A percentile compares a stretch with the other conserved stretches of the same genome.
Evolutionary conservation across 75 land plant species (phyloP).

Genomic region (Cryptomeria japonica): DNA sequence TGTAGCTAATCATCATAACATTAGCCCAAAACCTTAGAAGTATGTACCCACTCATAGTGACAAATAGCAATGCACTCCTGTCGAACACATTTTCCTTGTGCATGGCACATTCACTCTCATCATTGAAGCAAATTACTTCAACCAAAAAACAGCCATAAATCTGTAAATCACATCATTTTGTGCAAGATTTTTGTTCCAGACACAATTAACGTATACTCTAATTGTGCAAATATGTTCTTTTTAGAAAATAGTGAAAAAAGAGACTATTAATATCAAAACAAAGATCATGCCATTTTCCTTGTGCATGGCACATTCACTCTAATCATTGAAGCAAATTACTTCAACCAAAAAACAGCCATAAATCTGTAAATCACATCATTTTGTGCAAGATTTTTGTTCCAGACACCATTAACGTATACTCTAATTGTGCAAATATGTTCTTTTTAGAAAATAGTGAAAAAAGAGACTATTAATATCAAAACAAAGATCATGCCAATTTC

Average conservation of each 20-base stretch:
- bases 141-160: background rate
- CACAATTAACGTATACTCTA: background rate
- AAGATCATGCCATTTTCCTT: no score
- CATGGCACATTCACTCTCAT: background rate
- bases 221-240: no score
- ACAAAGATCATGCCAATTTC: no score
- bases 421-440: background rate
- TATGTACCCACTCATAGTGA: background rate
- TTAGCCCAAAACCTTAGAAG: background rate
- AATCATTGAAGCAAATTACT: background rate
- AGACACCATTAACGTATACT: background rate
- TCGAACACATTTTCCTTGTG: background rate
- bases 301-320: background rate
- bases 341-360: background rate
- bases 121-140: background rate
- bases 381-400: background rate
- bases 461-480: no score
- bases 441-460: no score
- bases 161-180: background rate
- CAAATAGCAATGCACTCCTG: background rate
- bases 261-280: no score
- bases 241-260: no score
- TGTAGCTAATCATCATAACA: no score
- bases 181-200: background rate
- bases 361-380: background rate